Conservation (phyloP, 192 early-diverging fungal species). For the Dissophora ornata region DNA sequence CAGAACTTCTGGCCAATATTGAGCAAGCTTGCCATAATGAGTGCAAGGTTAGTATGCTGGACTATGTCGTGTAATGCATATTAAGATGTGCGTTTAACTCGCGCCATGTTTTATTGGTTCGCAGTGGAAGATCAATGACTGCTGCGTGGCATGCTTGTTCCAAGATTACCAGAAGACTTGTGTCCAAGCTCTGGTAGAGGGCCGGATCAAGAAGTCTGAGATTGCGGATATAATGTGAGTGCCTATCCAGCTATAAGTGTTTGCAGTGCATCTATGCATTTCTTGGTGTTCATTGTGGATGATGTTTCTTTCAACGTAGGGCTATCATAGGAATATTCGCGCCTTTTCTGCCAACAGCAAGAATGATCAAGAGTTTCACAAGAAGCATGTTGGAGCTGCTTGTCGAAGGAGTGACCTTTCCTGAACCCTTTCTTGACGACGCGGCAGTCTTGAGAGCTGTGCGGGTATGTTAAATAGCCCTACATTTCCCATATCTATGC, state of each 20-base stretch:
- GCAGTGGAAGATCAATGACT: constrained; percentile 18
- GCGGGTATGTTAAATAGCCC: constrained; percentile 11
- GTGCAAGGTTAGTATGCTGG: constrained; percentile 1
- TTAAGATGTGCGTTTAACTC: neutral
- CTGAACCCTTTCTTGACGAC: constrained; percentile 11
- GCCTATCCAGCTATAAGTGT: neutral
- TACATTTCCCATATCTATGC: neutral
- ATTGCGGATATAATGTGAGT: constrained; percentile 25
- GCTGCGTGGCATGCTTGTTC: constrained; percentile 10
- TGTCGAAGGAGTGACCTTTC: neutral
- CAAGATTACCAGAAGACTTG: constrained; percentile 18
- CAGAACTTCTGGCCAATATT: constrained; percentile 6
- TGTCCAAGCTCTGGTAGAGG: constrained; percentile 12
- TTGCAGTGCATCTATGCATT: neutral
- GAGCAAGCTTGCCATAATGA: constrained; percentile 3
- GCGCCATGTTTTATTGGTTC: neutral
- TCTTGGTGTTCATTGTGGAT: neutral
- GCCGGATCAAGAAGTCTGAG: constrained; percentile 4
- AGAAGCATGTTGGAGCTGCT: constrained; percentile 4
- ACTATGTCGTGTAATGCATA: neutral
- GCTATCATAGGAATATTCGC: constrained; percentile 19
- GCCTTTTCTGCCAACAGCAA: constrained; percentile 9
- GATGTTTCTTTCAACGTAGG: constrained; percentile 9
- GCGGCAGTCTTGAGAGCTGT: constrained; percentile 20
- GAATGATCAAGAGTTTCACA: neutral